Percentiles rank a stretch among this genome's conserved stretches.
These are phyloP conservation scores for Jatropha podagrica DNA, from an alignment of 441 rosid species.

Conservation along the genomic window DNA sequence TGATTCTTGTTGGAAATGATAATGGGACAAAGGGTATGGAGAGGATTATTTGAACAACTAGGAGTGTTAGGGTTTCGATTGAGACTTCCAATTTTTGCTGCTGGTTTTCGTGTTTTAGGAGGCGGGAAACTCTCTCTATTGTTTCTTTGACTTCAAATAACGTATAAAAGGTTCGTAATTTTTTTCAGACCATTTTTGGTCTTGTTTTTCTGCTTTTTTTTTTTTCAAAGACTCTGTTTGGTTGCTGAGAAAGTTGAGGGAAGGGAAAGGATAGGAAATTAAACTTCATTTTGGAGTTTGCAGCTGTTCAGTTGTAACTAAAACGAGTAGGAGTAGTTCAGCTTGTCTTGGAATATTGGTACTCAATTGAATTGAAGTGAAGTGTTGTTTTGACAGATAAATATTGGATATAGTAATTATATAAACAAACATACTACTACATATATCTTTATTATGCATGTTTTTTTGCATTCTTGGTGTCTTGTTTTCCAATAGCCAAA, in stretches of 20 bases:
- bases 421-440: neutral
- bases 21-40: constrained; percentile 34
- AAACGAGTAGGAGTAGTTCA: neutral
- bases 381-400: too few species aligned
- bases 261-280: constrained; percentile 4
- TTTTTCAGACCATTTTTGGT: neutral
- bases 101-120: constrained; percentile 13
- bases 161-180: constrained; percentile 34
- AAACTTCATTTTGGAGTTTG: neutral
- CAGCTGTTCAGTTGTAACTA: neutral
- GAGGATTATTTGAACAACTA: constrained; percentile 23
- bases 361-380: neutral
- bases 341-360: neutral
- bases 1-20: constrained; percentile 46
- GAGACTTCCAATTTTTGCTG: constrained; percentile 20
- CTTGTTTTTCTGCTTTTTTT: constrained; percentile 16
- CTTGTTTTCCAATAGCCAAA: neutral
- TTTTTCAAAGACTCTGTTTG: constrained; percentile 17
- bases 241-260: constrained; percentile 22
- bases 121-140: constrained; percentile 45
- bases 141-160: constrained; percentile 30
- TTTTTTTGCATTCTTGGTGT: neutral
- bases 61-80: constrained; percentile 19
- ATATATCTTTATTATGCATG: too few species aligned
- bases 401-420: neutral